Evolutionary conservation across 768 basidiomycete genomes (phyloP).

Genomic region (Tylopilus intermedius): DNA sequence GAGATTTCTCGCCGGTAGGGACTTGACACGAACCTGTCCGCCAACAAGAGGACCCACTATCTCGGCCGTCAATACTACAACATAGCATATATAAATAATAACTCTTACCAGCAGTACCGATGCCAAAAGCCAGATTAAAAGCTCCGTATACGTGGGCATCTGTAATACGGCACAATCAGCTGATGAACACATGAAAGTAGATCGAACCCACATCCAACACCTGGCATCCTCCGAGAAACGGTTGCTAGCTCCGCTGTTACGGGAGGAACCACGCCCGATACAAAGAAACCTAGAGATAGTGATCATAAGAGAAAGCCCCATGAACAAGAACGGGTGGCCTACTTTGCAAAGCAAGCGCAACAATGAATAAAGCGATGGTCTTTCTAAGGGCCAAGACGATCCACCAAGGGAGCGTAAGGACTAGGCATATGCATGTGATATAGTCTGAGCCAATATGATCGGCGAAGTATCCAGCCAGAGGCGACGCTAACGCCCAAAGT

Average conservation of each 20-base stretch:
- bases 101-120: slow-evolving; percentile 55
- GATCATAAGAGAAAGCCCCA: neutral
- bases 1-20: neutral
- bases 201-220: slow-evolving; percentile 59
- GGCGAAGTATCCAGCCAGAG: slow-evolving; percentile 52
- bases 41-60: slow-evolving; percentile 68
- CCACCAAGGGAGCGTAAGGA: slow-evolving; percentile 63
- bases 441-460: slow-evolving; percentile 58
- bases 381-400: slow-evolving; percentile 47
- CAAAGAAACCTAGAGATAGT: slow-evolving; percentile 49
- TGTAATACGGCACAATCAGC: slow-evolving; percentile 22
- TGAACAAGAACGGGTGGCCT: slow-evolving; percentile 13
- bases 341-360: slow-evolving; percentile 53
- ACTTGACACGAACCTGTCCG: slow-evolving; percentile 47
- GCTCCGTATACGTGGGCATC: slow-evolving; percentile 73
- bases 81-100: neutral
- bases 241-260: slow-evolving; percentile 63
- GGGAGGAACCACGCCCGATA: slow-evolving; percentile 54
- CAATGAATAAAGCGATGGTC: slow-evolving; percentile 41
- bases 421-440: slow-evolving; percentile 43
- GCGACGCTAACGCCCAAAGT: slow-evolving; percentile 40
- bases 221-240: slow-evolving; percentile 50
- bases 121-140: slow-evolving; percentile 66
- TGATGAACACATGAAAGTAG: neutral
- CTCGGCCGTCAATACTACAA: slow-evolving; percentile 1